Evolutionary conservation across 2,329 filamentous ascomycete genomes (phyloP).

Genomic region (Orbilia javanica): DNA sequence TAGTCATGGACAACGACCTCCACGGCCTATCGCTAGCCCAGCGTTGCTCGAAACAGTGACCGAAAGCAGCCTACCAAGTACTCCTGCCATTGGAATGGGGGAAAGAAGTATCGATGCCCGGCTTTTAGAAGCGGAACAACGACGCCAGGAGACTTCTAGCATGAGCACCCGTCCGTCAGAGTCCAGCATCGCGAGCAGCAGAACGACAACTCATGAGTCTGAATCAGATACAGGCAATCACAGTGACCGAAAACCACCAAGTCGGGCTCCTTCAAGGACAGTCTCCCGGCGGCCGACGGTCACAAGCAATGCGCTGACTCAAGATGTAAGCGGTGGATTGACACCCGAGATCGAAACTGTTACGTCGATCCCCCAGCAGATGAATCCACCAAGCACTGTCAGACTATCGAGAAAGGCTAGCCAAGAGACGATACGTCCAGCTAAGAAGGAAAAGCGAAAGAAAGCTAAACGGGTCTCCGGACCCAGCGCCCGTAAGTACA

Average conservation of each 20-base stretch:
- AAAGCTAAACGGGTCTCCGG: conserved; percentile 76
- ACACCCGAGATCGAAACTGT: conserved; percentile 98
- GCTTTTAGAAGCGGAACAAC: conserved; percentile 64
- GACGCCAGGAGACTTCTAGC: conserved; percentile 62
- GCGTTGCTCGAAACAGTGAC: conserved; percentile 85
- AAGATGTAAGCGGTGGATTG: conserved; percentile 79
- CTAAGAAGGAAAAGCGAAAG: conserved; percentile 88
- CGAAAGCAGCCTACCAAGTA: conserved; percentile 83
- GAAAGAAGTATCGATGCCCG: conserved; percentile 65
- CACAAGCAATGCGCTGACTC: conserved; percentile 76
- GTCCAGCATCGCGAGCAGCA: conserved; percentile 65
- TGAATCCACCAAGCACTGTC: conserved; percentile 75
- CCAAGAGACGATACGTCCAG: conserved; percentile 88
- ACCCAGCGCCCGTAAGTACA: conserved; percentile 60
- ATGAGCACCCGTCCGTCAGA: conserved; percentile 63
- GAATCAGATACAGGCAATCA: conserved; percentile 62
- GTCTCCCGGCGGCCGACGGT: conserved; percentile 71
- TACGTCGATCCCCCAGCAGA: conserved; percentile 82
- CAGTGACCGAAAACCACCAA: conserved; percentile 69
- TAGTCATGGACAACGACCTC: conserved; percentile 53
- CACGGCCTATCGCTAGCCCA: conserved; percentile 67
- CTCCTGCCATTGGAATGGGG: conserved; percentile 71
- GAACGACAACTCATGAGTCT: conserved; percentile 67
- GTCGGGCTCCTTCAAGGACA: conserved; percentile 74
- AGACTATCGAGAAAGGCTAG: conserved; percentile 84